These are phyloP conservation scores for Mortierella antarctica DNA, from an alignment of 192 early-diverging fungal genomes.

Conservation along the genomic window DNA sequence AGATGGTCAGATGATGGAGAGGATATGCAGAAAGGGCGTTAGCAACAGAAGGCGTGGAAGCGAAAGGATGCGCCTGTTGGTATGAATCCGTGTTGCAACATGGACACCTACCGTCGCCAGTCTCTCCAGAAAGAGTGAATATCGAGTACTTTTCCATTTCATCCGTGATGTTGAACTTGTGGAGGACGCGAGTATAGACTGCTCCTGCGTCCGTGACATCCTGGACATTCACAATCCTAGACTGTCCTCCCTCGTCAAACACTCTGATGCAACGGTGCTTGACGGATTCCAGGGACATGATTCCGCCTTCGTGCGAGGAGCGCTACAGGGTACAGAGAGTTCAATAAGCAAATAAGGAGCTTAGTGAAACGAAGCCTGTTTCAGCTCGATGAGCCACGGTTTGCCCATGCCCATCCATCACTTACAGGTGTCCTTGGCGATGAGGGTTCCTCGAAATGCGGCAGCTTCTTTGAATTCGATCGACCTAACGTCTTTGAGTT, in stretches of 20 bases:
- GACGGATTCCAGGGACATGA: conserved; percentile 68
- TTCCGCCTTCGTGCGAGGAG: conserved; percentile 59
- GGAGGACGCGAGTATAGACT: conserved; percentile 78
- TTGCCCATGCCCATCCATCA: background rate
- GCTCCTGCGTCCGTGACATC: conserved; percentile 72
- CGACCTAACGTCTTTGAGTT: conserved; percentile 43
- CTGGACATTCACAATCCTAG: conserved; percentile 82
- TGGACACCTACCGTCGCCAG: conserved; percentile 66
- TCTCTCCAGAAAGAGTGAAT: conserved; percentile 77
- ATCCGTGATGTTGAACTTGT: conserved; percentile 87
- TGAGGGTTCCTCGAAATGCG: conserved; percentile 51
- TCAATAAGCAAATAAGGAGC: background rate
- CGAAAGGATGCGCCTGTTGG: too few species aligned
- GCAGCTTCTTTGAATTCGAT: conserved; percentile 50
- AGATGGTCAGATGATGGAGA: background rate
- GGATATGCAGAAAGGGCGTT: too few species aligned
- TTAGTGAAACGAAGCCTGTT: background rate
- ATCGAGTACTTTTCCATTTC: conserved; percentile 78
- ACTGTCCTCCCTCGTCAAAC: conserved; percentile 82
- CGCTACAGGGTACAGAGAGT: conserved; percentile 21
- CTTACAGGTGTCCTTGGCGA: conserved; percentile 51
- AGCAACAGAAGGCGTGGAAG: too few species aligned
- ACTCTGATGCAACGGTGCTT: conserved; percentile 80
- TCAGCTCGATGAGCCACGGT: background rate
- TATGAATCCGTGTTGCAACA: too few species aligned